Conservation (phyloP, 1,139 yeast species). For the Pichia kudriavzevii region DNA sequence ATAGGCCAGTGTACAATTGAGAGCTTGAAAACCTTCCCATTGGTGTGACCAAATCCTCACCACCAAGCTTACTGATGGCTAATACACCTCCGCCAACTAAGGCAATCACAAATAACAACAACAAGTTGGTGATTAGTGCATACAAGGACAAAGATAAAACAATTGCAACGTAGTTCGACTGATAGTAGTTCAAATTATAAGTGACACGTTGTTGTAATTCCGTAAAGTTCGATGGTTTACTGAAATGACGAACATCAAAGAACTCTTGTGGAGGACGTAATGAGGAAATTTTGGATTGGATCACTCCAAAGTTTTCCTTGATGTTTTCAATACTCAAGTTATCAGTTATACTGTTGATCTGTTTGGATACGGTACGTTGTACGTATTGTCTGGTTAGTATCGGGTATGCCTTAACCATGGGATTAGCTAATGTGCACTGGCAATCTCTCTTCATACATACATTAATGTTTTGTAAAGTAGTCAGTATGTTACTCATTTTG, state of each 20-base stretch:
- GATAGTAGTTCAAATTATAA: conserved; percentile 80
- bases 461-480: conserved; percentile 25
- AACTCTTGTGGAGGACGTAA: conserved; percentile 89
- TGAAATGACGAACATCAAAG: conserved; percentile 80
- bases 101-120: conserved; percentile 73
- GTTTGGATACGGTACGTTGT: not conserved
- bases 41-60: conserved; percentile 71
- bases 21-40: conserved; percentile 66
- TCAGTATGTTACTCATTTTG: conserved; percentile 15
- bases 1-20: conserved; percentile 81
- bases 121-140: conserved; percentile 73
- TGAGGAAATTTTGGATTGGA: conserved; percentile 62
- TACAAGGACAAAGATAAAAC: conserved; percentile 63
- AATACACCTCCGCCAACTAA: conserved; percentile 63
- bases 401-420: too few species aligned
- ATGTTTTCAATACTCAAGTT: conserved; percentile 25
- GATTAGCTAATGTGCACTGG: too few species aligned
- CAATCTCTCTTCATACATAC: too few species aligned
- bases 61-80: conserved; percentile 72
- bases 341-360: conserved; percentile 10
- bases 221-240: conserved; percentile 83
- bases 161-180: conserved; percentile 76
- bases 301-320: conserved; percentile 29
- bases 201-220: conserved; percentile 85
- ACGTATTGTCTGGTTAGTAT: conserved; percentile 7